Conservation (phyloP, 768 basidiomycete genomes). For the Hydnomerulius pinastri region DNA sequence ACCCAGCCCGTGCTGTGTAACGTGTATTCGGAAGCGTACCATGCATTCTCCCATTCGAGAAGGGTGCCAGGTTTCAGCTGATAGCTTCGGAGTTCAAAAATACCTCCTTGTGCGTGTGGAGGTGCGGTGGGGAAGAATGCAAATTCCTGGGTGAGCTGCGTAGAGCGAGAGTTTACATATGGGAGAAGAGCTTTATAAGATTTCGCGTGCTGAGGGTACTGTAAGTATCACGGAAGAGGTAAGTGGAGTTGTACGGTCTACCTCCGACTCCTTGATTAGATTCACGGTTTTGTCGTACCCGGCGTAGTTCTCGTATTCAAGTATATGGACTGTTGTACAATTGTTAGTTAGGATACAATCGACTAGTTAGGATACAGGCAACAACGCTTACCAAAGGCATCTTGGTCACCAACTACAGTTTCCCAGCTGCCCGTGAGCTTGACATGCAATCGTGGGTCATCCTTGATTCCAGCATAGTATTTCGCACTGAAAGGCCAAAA, state of each 20-base stretch:
- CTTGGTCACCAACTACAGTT: slow-evolving; percentile 85
- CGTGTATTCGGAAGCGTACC: slow-evolving; percentile 47
- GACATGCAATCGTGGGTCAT: slow-evolving; percentile 71
- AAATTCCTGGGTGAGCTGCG: slow-evolving; percentile 90
- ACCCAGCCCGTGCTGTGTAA: neutral
- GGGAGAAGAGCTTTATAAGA: slow-evolving; percentile 79
- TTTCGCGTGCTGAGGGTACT: slow-evolving; percentile 52
- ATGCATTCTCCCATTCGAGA: slow-evolving; percentile 93
- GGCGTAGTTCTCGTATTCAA: slow-evolving; percentile 93
- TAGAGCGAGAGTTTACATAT: slow-evolving; percentile 66
- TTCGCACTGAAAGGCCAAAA: slow-evolving; percentile 54
- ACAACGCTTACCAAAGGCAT: slow-evolving; percentile 69
- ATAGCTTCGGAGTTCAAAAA: slow-evolving; percentile 93
- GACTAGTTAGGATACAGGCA: slow-evolving; percentile 28
- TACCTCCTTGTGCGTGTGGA: slow-evolving; percentile 81
- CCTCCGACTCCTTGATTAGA: slow-evolving; percentile 66
- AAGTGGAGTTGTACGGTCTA: slow-evolving; percentile 33
- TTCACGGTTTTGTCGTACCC: slow-evolving; percentile 80
- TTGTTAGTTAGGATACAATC: neutral
- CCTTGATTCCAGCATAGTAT: slow-evolving; percentile 82
- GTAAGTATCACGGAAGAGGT: neutral
- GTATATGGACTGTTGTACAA: slow-evolving; percentile 54
- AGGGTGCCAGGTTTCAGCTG: slow-evolving; percentile 85
- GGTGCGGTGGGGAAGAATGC: slow-evolving; percentile 92
- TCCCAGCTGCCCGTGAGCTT: slow-evolving; percentile 97